These are phyloP conservation scores for Alternaria triticimaculans DNA, from an alignment of 2,329 filamentous ascomycete species.

Conservation along the genomic window DNA sequence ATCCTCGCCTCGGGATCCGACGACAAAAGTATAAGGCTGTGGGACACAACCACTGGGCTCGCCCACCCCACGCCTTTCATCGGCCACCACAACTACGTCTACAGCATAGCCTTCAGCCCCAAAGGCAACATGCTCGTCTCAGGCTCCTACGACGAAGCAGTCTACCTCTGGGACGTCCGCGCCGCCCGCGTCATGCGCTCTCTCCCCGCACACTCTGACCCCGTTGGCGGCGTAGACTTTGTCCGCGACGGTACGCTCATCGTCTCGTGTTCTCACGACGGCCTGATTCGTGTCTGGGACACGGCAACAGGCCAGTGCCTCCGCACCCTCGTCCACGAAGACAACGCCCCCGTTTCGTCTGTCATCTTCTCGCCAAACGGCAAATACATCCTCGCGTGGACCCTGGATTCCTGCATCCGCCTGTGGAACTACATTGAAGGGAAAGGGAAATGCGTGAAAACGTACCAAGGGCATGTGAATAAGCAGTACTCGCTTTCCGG, in stretches of 20 bases:
- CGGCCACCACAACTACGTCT: slow-evolving; percentile 96
- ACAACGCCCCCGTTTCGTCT: slow-evolving; percentile 86
- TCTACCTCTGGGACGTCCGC: slow-evolving; percentile 95
- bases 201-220: slow-evolving; percentile 92
- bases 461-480: slow-evolving; percentile 92
- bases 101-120: slow-evolving; percentile 92
- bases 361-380: slow-evolving; percentile 96
- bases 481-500: slow-evolving; percentile 83
- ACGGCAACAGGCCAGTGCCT: slow-evolving; percentile 94
- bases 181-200: slow-evolving; percentile 87
- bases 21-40: slow-evolving; percentile 93
- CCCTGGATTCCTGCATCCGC: slow-evolving; percentile 85
- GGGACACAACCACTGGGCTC: slow-evolving; percentile 72
- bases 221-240: slow-evolving; percentile 92
- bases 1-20: slow-evolving; percentile 91
- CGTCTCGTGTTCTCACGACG: slow-evolving; percentile 89
- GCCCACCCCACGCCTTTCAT: slow-evolving; percentile 68
- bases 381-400: slow-evolving; percentile 89
- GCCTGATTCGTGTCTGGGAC: slow-evolving; percentile 83
- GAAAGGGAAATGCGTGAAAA: slow-evolving; percentile 89
- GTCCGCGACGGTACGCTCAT: slow-evolving; percentile 90
- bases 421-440: slow-evolving; percentile 96
- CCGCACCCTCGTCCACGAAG: slow-evolving; percentile 93
- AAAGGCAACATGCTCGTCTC: slow-evolving; percentile 97
- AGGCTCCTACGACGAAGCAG: slow-evolving; percentile 95